Evolutionary conservation across 176 grass and related monocot genomes (phyloP).

Genomic region (Rhynchospora tenuis): DNA sequence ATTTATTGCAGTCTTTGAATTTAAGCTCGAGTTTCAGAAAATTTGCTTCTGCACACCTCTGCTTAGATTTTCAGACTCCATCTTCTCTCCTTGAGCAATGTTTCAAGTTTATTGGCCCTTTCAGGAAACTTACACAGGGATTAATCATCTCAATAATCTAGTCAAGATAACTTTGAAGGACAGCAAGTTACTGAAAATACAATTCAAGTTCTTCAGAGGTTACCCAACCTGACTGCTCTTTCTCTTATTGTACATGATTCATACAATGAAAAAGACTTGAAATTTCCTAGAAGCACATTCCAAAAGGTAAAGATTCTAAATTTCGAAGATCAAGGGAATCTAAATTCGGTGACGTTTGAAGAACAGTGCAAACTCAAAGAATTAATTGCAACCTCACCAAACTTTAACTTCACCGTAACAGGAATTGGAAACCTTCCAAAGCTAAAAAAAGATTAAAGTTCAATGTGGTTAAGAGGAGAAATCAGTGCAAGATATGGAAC

Average conservation of each 20-base stretch:
- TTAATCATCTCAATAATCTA: not conserved
- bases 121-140: not conserved
- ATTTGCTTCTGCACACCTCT: not conserved
- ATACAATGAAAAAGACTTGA: not conserved
- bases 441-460: not conserved
- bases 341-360: not conserved
- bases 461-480: not conserved
- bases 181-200: not conserved
- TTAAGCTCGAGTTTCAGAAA: not conserved
- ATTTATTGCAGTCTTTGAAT: not conserved
- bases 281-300: not conserved
- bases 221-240: not conserved
- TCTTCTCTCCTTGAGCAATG: not conserved
- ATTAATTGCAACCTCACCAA: not conserved
- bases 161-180: not conserved
- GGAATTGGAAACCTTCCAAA: not conserved
- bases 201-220: slow-evolving; percentile 1
- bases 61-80: not conserved
- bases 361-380: slow-evolving; percentile 2
- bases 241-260: not conserved
- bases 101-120: not conserved
- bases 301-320: not conserved
- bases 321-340: not conserved
- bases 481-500: not conserved
- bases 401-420: not conserved